These are phyloP conservation scores for Leccinum pachyderme DNA, from an alignment of 1,284 basidiomycete species.

Conservation along the genomic window DNA sequence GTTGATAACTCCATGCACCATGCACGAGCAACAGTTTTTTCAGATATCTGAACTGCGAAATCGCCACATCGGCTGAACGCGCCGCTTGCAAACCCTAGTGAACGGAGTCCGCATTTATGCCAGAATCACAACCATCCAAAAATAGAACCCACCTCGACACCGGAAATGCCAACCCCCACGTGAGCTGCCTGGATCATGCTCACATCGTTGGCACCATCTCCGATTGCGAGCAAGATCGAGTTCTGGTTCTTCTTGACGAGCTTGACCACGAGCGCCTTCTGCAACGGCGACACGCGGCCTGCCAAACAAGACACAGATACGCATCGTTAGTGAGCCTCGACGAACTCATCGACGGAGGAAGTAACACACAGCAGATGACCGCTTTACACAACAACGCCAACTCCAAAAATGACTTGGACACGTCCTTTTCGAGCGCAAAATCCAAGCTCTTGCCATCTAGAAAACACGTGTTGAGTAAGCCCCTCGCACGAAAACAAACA, in stretches of 20 bases:
- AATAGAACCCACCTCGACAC: conserved; percentile 73
- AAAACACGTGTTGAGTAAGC: background rate
- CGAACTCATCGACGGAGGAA: no score
- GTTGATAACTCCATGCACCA: conserved; percentile 97
- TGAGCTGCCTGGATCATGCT: conserved; percentile 97
- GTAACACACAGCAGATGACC: conserved; percentile 85
- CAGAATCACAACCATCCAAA: background rate
- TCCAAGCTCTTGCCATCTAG: conserved; percentile 92
- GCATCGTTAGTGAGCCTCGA: background rate
- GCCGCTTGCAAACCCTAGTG: conserved; percentile 92
- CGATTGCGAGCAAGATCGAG: conserved; percentile 91
- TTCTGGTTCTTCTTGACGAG: conserved; percentile 97
- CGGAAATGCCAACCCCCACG: conserved; percentile 97
- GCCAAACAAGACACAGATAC: background rate
- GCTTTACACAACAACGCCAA: conserved; percentile 98
- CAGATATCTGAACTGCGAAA: conserved; percentile 96
- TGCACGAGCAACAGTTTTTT: conserved; percentile 97
- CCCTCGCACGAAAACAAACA: background rate
- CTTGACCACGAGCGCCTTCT: conserved; percentile 98
- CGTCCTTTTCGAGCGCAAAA: conserved; percentile 91
- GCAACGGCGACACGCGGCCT: conserved; percentile 96
- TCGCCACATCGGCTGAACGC: conserved; percentile 93
- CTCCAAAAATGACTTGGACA: conserved; percentile 88
- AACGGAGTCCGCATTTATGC: background rate
- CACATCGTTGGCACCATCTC: conserved; percentile 96